phyloP scores from a whole-genome alignment of 2,329 filamentous ascomycete genomes.

The Dactylella cylindrospora region DNA sequence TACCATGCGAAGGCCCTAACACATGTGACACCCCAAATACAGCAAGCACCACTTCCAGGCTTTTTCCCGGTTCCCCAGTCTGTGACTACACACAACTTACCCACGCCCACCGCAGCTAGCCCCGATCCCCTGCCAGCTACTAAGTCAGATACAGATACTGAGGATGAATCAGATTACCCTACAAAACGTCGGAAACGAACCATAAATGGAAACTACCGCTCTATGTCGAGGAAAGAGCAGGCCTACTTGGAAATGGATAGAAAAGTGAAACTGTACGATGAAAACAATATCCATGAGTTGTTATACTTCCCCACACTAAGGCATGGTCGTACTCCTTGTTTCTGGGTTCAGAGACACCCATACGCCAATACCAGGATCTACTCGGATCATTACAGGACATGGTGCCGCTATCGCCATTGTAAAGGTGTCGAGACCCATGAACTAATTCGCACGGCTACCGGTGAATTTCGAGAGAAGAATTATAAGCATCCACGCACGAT shows the following conservation, averaged over 20 bases:
- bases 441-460: constrained; percentile 24
- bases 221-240: constrained; percentile 41
- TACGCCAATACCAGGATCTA: constrained; percentile 36
- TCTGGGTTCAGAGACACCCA: constrained; percentile 41
- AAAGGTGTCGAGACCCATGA: constrained; percentile 36
- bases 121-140: neutral
- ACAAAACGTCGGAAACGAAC: constrained; percentile 16
- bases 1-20: neutral
- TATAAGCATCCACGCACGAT: constrained; percentile 42
- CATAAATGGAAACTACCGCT: neutral
- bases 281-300: constrained; percentile 26
- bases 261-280: constrained; percentile 36
- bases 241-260: constrained; percentile 39
- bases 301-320: constrained; percentile 12
- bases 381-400: constrained; percentile 30
- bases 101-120: neutral
- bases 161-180: neutral
- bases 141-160: neutral
- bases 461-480: constrained; percentile 39
- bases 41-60: neutral
- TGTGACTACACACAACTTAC: neutral
- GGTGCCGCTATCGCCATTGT: constrained; percentile 40
- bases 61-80: neutral
- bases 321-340: constrained; percentile 19
- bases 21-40: neutral